These are phyloP conservation scores for Naganishia onofrii DNA, from an alignment of 768 basidiomycete species.

Conservation along the genomic window DNA sequence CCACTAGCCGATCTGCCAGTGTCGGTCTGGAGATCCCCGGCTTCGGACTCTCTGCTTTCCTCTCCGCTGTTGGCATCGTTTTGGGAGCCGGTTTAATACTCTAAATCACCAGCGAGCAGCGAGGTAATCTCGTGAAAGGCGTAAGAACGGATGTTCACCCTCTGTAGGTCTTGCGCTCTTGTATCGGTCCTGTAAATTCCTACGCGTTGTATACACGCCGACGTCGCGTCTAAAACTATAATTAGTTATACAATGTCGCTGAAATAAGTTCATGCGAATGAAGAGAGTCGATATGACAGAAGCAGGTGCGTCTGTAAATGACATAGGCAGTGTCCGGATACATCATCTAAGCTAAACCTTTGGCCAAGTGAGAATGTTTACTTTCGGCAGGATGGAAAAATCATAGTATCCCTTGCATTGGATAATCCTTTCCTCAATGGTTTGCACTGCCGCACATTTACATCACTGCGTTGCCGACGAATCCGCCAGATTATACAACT, in stretches of 20 bases:
- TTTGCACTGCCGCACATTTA: not conserved
- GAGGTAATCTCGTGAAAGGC: too few species aligned
- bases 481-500: not conserved
- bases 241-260: not conserved
- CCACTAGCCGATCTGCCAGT: slow-evolving; percentile 3
- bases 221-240: not conserved
- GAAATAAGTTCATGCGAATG: not conserved
- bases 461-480: not conserved
- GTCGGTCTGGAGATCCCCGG: slow-evolving; percentile 2
- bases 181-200: too few species aligned
- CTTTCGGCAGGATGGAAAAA: too few species aligned
- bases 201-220: not conserved
- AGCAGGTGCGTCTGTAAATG: too few species aligned
- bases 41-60: not conserved
- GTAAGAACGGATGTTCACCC: too few species aligned
- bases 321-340: too few species aligned
- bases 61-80: not conserved
- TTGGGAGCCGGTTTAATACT: not conserved
- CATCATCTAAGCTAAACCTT: too few species aligned
- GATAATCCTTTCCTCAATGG: too few species aligned
- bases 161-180: too few species aligned
- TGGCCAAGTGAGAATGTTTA: too few species aligned
- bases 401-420: too few species aligned
- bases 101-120: not conserved
- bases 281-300: not conserved